A percentile compares a stretch with the other conserved stretches of the same genome.
These are phyloP conservation scores for Pseudonectria buxi DNA, from an alignment of 2,329 filamentous ascomycete species.

Conservation along the genomic window DNA sequence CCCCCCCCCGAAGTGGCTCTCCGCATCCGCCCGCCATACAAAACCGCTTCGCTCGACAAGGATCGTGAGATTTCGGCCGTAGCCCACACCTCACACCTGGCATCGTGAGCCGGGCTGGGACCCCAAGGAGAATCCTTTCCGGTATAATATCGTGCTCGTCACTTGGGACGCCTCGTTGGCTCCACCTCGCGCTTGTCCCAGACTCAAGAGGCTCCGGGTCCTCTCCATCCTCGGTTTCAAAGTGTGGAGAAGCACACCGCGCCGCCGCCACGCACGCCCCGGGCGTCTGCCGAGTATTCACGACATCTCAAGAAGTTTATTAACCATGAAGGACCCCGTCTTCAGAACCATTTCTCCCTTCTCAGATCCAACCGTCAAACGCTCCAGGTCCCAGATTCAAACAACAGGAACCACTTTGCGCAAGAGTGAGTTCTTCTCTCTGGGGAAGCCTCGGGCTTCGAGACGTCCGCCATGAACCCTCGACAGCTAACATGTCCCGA, in stretches of 20 bases:
- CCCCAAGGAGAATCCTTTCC: conserved; percentile 20
- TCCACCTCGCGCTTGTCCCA: conserved; percentile 24
- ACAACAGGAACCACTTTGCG: conserved; percentile 31
- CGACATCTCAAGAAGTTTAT: conserved; percentile 27
- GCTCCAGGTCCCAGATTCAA: conserved; percentile 33
- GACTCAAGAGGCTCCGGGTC: conserved; percentile 11
- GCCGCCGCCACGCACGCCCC: conserved; percentile 17
- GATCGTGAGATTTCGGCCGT: no score
- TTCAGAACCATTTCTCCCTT: conserved; percentile 32
- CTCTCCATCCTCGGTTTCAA: conserved; percentile 23
- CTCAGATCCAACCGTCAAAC: conserved; percentile 32
- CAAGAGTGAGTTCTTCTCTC: conserved; percentile 32
- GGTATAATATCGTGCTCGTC: conserved; percentile 30
- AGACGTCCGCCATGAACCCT: neutral
- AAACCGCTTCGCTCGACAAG: no score
- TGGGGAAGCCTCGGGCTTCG: neutral
- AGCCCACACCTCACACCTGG: no score
- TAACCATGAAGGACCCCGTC: conserved; percentile 38
- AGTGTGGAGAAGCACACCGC: conserved; percentile 21
- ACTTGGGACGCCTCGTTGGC: conserved; percentile 21
- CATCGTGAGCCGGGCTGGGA: no score
- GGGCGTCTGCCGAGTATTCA: conserved; percentile 16
- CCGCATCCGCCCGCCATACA: no score
- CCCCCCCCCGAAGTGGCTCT: no score
- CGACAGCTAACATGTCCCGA: neutral